Evolutionary conservation across 2,329 filamentous ascomycete species (phyloP), one percentile per base, ranked within the genome.

Genomic region (Clathrospora elynae): DNA sequence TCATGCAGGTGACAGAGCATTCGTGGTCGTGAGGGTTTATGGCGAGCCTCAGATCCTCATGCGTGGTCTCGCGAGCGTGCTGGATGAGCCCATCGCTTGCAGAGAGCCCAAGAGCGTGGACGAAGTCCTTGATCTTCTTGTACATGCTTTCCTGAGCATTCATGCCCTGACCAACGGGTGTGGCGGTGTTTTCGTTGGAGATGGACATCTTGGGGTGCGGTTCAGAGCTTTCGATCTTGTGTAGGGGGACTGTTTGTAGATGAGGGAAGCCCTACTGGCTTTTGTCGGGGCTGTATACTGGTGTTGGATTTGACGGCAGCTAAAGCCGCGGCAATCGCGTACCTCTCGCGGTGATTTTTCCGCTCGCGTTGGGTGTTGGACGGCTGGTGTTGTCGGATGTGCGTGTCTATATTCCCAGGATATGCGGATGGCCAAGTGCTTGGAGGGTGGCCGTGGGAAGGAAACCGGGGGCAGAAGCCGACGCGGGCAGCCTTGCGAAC

Each of bases 11-110:
- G 13, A 47, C 24, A 2, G 46, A 42, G 25, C 53, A 57, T 32
- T 55, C 51, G 29, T 49, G 51, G 17, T 51, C 46, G 28, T 55
- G 55, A 8, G 61, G 59, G 22, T 42, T 31, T 8, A 46, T 13
- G 23, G 42, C 23, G 5, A 42, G 32, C 20, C 37, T 46, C n/a
- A 68, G 49, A 42, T 70, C 66, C 44, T 70, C 66, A 19, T 70
- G 66, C 5, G 53, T 51, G 11, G 53, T 57, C 13, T 52, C 35
- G n/a, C 51, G 52, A 6, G 62, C 64, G 39, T 70, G 66, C 3
- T 57, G 38, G 11, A 59, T 53, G 12, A 70, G 53, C 6, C 51
- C 44, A 6, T 59, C 49, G 31, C 55, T 60, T 18, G 46, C 40
- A 18, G 57, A 42, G 12, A 67, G 43, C 1, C 56, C 59, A 6